A percentile compares a stretch with the other conserved stretches of the same genome.
phyloP scores from a whole-genome alignment of 2,329 filamentous ascomycete genomes.

The Hansfordia pulvinata region DNA sequence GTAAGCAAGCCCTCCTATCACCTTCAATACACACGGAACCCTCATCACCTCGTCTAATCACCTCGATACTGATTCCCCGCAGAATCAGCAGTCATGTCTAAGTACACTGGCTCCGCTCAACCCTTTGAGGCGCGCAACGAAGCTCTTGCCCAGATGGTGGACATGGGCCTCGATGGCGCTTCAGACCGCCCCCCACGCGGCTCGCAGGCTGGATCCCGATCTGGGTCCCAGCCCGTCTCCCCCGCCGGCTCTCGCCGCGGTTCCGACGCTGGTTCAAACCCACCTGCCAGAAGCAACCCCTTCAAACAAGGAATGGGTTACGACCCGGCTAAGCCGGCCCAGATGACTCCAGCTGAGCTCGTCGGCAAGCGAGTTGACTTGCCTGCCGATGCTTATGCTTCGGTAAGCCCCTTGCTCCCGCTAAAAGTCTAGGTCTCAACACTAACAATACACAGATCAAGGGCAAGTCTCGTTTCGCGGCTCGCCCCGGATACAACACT shows the following conservation, averaged over 20 bases:
- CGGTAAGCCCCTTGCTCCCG: constrained; percentile 21
- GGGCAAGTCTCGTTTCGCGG: constrained; percentile 19
- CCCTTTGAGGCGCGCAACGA: constrained; percentile 2
- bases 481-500: constrained; percentile 42
- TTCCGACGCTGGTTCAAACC: not conserved
- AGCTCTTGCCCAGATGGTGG: constrained; percentile 4
- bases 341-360: constrained; percentile 14
- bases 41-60: too few species aligned
- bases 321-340: constrained; percentile 18
- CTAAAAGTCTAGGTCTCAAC: constrained; percentile 2
- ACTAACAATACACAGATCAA: constrained; percentile 9
- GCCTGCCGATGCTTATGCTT: constrained; percentile 40
- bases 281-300: too few species aligned
- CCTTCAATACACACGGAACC: too few species aligned
- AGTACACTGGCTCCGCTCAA: not conserved
- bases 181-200: constrained; percentile 6
- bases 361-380: constrained; percentile 39
- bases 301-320: constrained; percentile 2
- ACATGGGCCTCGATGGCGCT: constrained; percentile 8
- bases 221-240: constrained; percentile 3
- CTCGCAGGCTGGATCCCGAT: constrained; percentile 5
- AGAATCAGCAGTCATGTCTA: too few species aligned
- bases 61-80: too few species aligned
- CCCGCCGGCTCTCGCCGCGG: constrained; percentile 4
- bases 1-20: too few species aligned